Evolutionary conservation across 75 land plant species (phyloP).

Genomic region (Selaginella tamariscina): DNA sequence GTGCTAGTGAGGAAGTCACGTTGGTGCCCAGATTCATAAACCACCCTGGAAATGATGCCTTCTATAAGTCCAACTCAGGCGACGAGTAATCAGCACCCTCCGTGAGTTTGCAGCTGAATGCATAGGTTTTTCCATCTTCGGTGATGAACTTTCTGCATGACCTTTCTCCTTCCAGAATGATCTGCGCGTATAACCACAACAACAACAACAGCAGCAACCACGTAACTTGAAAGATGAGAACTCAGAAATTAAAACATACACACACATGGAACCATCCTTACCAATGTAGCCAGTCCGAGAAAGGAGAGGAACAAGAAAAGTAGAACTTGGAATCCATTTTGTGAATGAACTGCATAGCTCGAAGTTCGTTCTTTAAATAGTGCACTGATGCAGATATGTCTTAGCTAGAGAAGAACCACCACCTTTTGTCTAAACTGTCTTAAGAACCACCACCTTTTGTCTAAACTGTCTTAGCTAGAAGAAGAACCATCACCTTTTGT

Average conservation of each 20-base stretch:
- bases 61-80: background rate
- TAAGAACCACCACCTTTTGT: no score
- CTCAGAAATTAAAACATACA: no score
- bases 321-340: background rate
- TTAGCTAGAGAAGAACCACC: no score
- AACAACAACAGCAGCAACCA: background rate
- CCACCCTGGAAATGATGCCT: background rate
- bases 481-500: no score
- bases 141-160: background rate
- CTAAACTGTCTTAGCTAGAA: no score
- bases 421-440: no score
- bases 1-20: background rate
- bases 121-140: background rate
- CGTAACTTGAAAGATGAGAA: background rate
- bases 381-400: no score
- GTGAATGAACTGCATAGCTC: background rate
- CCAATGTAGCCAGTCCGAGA: background rate
- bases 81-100: background rate
- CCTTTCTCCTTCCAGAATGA: background rate
- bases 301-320: background rate
- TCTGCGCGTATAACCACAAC: background rate
- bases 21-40: background rate
- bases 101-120: background rate
- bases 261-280: background rate
- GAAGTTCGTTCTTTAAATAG: background rate